These are phyloP conservation scores for Eucalyptus rudis DNA, from an alignment of 345 rosid species.

Conservation along the genomic window DNA sequence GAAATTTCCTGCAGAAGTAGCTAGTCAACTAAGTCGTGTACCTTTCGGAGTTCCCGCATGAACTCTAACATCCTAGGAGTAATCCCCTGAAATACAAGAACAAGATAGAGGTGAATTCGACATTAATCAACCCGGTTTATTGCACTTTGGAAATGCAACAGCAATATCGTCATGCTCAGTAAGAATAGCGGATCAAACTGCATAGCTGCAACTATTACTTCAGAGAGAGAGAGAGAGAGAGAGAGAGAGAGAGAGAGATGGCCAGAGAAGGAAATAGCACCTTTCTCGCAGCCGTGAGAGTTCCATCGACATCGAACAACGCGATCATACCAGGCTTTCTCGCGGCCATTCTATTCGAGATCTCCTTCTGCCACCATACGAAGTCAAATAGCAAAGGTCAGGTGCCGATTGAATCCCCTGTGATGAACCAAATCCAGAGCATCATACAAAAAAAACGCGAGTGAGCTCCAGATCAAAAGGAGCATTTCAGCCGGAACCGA, in stretches of 20 bases:
- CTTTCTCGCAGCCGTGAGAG: conserved; percentile 97
- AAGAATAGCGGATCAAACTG: background rate
- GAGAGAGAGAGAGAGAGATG: background rate
- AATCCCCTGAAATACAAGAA: conserved; percentile 12
- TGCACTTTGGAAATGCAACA: background rate
- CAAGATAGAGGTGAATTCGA: background rate
- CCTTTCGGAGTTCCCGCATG: conserved; percentile 68
- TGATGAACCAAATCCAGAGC: background rate
- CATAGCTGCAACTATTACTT: background rate
- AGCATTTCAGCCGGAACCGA: background rate
- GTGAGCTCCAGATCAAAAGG: background rate
- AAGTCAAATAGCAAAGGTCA: background rate
- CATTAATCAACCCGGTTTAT: background rate
- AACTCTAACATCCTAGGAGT: conserved; percentile 52
- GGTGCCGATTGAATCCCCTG: background rate
- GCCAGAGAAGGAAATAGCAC: background rate
- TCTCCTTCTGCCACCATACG: background rate
- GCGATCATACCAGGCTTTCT: conserved; percentile 75
- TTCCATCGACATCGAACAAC: conserved; percentile 94
- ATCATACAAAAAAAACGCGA: background rate
- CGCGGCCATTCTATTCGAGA: background rate
- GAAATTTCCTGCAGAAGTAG: background rate
- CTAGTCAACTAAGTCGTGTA: background rate
- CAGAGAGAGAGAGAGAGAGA: background rate
- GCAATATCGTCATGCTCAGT: background rate